Conservation (phyloP, 192 early-diverging fungal species). For the Gaertneriomyces sp. region DNA sequence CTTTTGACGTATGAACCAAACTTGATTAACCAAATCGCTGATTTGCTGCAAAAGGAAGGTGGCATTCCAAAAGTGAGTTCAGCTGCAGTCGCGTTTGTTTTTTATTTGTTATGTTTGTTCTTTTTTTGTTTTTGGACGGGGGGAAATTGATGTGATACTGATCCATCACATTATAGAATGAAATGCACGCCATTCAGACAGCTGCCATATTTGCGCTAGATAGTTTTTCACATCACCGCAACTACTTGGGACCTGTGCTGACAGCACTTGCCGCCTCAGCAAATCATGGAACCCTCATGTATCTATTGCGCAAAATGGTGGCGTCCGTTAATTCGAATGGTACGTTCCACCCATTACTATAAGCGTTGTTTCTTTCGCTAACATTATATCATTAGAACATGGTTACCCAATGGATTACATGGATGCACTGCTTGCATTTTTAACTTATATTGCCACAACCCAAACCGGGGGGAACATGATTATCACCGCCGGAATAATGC, state of each 20-base stretch:
- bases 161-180: not conserved
- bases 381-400: not conserved
- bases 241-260: constrained; percentile 72
- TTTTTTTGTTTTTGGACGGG: not conserved
- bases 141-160: no score
- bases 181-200: constrained; percentile 65
- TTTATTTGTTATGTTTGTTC: not conserved
- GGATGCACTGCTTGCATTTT: constrained; percentile 77
- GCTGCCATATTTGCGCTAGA: constrained; percentile 80
- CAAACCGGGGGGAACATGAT: constrained; percentile 85
- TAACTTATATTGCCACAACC: constrained; percentile 73
- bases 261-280: constrained; percentile 86
- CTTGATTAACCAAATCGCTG: constrained; percentile 73
- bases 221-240: constrained; percentile 74
- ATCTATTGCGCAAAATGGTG: constrained; percentile 72
- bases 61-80: not conserved
- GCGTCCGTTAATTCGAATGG: constrained; percentile 42
- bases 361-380: not conserved
- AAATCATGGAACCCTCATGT: constrained; percentile 88
- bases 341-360: not conserved
- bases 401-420: constrained; percentile 66
- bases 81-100: not conserved
- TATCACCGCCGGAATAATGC: constrained; percentile 85
- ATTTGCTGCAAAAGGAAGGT: constrained; percentile 39
- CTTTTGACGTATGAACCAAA: constrained; percentile 88